A percentile compares a stretch with the other conserved stretches of the same genome.
These are phyloP conservation scores for Tolypocladium ophioglossoides DNA, from an alignment of 2,329 filamentous ascomycete species.

Conservation along the genomic window DNA sequence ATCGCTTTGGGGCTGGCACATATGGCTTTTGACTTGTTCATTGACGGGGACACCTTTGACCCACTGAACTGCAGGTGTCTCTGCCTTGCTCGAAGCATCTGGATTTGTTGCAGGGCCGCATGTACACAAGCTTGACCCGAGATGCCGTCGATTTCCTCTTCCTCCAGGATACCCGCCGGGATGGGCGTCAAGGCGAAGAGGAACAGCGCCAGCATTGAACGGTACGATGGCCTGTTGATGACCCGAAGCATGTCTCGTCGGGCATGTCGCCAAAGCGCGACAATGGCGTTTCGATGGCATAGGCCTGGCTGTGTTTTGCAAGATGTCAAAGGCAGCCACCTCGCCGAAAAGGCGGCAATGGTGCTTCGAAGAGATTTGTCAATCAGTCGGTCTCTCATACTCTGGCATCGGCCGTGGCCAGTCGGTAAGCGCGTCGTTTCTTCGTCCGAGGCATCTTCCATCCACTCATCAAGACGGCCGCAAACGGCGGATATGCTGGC, in stretches of 20 bases:
- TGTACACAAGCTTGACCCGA: constrained; percentile 29
- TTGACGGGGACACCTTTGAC: constrained; percentile 22
- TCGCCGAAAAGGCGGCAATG: constrained; percentile 16
- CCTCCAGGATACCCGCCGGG: constrained; percentile 26
- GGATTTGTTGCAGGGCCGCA: constrained; percentile 28
- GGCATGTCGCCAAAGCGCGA: constrained; percentile 22
- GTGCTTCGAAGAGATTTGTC: constrained; percentile 16
- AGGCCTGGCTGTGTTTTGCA: not conserved
- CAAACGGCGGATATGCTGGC: constrained; percentile 20
- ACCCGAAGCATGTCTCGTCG: constrained; percentile 27
- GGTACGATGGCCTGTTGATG: constrained; percentile 29
- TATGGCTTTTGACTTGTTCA: constrained; percentile 6
- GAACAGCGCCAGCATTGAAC: constrained; percentile 27
- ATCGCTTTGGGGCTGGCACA: constrained; percentile 15
- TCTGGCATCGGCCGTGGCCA: constrained; percentile 6
- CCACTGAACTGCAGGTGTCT: constrained; percentile 28
- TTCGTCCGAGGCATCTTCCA: constrained; percentile 15
- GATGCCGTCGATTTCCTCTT: constrained; percentile 28
- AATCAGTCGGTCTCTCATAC: constrained; percentile 8
- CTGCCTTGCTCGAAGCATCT: constrained; percentile 26
- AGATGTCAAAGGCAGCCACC: constrained; percentile 17
- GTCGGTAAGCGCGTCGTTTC: not conserved
- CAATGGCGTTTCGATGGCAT: constrained; percentile 9
- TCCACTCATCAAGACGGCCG: constrained; percentile 21
- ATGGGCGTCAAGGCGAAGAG: constrained; percentile 29